These are phyloP conservation scores for Saturnispora gosingensis DNA, from an alignment of 805 yeast species.

Conservation along the genomic window DNA sequence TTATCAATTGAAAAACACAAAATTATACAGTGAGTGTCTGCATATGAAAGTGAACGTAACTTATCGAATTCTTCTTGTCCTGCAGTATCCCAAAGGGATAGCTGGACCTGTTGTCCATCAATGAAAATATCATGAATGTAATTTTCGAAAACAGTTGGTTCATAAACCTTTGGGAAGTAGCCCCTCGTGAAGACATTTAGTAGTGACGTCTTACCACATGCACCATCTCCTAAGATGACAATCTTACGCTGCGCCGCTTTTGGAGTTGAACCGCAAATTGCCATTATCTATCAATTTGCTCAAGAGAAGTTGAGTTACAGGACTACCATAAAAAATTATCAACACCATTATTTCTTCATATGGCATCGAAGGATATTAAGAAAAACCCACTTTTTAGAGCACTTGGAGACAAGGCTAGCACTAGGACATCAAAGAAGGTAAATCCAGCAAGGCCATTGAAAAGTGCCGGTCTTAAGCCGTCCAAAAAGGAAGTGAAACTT, in stretches of 20 bases:
- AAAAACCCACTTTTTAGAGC: constrained; percentile 4
- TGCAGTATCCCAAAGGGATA: constrained; percentile 97
- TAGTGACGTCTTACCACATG: constrained; percentile 95
- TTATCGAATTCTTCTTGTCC: constrained; percentile 98
- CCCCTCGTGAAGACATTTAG: constrained; percentile 95
- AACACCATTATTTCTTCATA: background rate
- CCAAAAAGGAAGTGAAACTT: background rate
- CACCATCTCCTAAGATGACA: constrained; percentile 95
- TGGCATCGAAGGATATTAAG: background rate
- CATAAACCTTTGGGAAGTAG: constrained; percentile 96
- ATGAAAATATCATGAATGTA: constrained; percentile 95
- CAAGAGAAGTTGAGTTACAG: background rate
- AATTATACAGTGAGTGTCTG: constrained; percentile 96
- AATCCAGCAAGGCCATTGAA: background rate
- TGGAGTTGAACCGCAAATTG: constrained; percentile 36
- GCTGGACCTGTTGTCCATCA: constrained; percentile 85
- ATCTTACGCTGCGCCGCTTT: constrained; percentile 78
- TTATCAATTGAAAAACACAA: constrained; percentile 93
- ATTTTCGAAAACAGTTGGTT: constrained; percentile 96
- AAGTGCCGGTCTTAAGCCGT: background rate
- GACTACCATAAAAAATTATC: background rate
- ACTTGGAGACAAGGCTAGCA: background rate
- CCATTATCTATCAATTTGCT: constrained; percentile 22
- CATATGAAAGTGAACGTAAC: constrained; percentile 81
- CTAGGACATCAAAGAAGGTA: background rate